Conservation (phyloP, 2,329 filamentous ascomycete species). For the Botrytis galanthina region DNA sequence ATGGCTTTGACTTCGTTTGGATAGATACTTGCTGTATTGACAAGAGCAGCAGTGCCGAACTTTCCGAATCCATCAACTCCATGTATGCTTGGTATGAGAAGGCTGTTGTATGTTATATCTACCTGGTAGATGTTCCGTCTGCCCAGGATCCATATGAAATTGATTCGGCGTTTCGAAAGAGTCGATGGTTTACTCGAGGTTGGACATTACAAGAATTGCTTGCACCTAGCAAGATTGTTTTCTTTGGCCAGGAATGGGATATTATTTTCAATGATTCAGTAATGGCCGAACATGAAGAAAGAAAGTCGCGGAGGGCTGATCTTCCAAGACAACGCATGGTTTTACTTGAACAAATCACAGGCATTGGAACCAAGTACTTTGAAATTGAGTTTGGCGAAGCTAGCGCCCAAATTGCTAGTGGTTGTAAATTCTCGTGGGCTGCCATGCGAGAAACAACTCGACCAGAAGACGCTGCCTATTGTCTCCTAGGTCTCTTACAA, state of each 20-base stretch:
- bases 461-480: constrained; percentile 17
- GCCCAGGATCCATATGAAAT: background rate
- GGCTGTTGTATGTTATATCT: constrained; percentile 22
- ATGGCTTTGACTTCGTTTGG: constrained; percentile 8
- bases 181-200: constrained; percentile 19
- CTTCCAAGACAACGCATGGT: background rate
- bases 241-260: background rate
- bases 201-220: constrained; percentile 18
- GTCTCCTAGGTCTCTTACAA: constrained; percentile 10
- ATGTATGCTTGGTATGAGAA: constrained; percentile 25
- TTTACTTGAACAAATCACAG: background rate
- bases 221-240: background rate
- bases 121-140: constrained; percentile 19
- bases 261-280: background rate
- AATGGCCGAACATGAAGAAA: background rate
- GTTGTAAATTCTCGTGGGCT: background rate
- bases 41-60: constrained; percentile 22
- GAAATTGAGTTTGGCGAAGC: background rate
- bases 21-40: constrained; percentile 28
- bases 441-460: constrained; percentile 8
- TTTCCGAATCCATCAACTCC: constrained; percentile 23
- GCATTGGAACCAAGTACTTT: background rate
- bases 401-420: background rate
- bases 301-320: background rate
- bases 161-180: background rate